A percentile compares a stretch with the other conserved stretches of the same genome.
Conservation (phyloP, 129 eudicot genomes). For the Escallonia herrerae region DNA sequence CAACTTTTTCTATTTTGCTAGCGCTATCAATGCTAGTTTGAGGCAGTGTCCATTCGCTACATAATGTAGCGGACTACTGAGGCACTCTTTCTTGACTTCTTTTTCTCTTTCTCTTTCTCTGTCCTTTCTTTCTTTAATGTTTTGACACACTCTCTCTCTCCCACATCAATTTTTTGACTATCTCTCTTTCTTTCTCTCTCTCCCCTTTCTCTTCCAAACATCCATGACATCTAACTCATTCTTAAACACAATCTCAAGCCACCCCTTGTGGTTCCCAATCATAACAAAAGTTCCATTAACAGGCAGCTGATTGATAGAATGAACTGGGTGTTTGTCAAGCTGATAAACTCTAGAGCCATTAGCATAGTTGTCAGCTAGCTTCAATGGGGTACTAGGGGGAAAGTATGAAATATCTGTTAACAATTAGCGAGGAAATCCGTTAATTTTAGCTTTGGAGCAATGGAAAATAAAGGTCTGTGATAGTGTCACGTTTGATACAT, state of each 20-base stretch:
- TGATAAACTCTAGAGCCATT: constrained; percentile 46
- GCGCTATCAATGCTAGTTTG: too few relatives aligned
- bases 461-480: constrained; percentile 37
- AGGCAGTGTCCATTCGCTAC: too few relatives aligned
- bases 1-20: too few relatives aligned
- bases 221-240: constrained; percentile 25
- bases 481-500: constrained; percentile 44
- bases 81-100: too few relatives aligned
- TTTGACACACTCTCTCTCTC: too few relatives aligned
- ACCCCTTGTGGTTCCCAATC: constrained; percentile 42
- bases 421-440: constrained; percentile 25
- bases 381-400: constrained; percentile 45
- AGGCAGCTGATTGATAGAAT: constrained; percentile 25
- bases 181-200: too few relatives aligned
- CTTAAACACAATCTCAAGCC: too few relatives aligned
- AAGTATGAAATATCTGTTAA: constrained; percentile 46
- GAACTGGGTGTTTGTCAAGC: constrained; percentile 30
- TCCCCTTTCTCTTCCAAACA: too few relatives aligned
- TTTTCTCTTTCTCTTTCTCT: too few relatives aligned
- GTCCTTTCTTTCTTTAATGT: too few relatives aligned
- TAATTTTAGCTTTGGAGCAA: constrained; percentile 25
- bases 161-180: too few relatives aligned
- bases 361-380: constrained; percentile 35
- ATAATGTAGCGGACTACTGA: too few relatives aligned
- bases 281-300: constrained; percentile 38